Evolutionary conservation across 2,329 filamentous ascomycete genomes (phyloP).

Genomic region (Colletotrichum sp.): DNA sequence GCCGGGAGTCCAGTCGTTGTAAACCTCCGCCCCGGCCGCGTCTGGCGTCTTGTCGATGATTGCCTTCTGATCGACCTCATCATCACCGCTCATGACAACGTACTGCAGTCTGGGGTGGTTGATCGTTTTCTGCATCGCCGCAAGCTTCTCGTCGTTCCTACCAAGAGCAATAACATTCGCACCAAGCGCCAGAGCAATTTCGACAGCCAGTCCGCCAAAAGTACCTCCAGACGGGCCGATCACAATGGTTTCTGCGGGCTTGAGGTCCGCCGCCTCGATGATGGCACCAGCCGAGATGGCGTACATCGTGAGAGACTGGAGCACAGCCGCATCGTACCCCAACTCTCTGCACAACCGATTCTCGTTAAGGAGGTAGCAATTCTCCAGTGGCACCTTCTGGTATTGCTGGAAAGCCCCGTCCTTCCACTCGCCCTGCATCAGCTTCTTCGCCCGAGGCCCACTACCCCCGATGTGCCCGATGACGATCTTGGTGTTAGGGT

Average conservation of each 20-base stretch:
- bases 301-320: conserved; percentile 39
- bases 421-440: conserved; percentile 31
- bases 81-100: neutral
- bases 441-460: conserved; percentile 21
- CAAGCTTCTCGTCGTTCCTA: conserved; percentile 34
- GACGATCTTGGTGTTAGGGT: conserved; percentile 29
- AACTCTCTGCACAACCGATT: conserved; percentile 21
- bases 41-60: neutral
- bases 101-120: neutral
- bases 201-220: conserved; percentile 53
- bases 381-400: conserved; percentile 37
- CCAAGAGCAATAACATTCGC: conserved; percentile 58
- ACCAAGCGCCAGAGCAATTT: conserved; percentile 54
- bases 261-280: conserved; percentile 38
- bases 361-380: conserved; percentile 35
- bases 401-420: conserved; percentile 35
- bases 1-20: neutral
- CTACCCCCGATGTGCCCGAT: conserved; percentile 31
- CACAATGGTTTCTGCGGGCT: conserved; percentile 53
- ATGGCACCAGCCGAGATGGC: conserved; percentile 52
- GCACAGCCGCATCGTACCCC: conserved; percentile 45
- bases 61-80: neutral
- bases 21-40: neutral
- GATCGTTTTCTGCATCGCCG: neutral
- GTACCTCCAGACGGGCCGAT: conserved; percentile 54